phyloP scores from a whole-genome alignment of 2,329 filamentous ascomycete genomes.

The Aspergillus carbonarius region DNA sequence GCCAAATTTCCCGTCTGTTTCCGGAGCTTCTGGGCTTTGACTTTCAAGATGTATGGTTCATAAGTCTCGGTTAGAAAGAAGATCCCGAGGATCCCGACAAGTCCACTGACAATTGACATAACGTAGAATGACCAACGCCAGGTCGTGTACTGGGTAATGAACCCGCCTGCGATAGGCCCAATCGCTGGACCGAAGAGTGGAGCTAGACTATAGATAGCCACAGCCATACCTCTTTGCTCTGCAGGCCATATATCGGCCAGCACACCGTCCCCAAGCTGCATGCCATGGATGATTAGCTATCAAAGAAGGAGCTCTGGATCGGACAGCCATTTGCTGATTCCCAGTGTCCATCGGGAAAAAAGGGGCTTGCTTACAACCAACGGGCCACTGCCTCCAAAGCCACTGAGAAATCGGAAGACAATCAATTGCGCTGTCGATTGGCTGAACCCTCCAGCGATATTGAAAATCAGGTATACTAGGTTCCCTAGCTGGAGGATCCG shows the following conservation, averaged over 20 bases:
- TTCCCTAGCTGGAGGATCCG: slow-evolving; percentile 16
- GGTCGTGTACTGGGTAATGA: slow-evolving; percentile 50
- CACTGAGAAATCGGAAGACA: slow-evolving; percentile 58
- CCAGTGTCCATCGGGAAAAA: no score
- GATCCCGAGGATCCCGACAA: slow-evolving; percentile 60
- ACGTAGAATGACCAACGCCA: slow-evolving; percentile 45
- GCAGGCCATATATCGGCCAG: slow-evolving; percentile 51
- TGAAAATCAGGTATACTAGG: slow-evolving; percentile 17
- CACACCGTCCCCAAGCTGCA: slow-evolving; percentile 38
- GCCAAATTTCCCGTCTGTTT: background rate
- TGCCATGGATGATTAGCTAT: slow-evolving; percentile 39
- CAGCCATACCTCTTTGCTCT: slow-evolving; percentile 1
- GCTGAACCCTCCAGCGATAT: slow-evolving; percentile 36
- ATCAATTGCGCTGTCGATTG: slow-evolving; percentile 36
- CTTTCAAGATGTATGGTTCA: slow-evolving; percentile 56
- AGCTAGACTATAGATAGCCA: slow-evolving; percentile 1
- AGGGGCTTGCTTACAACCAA: slow-evolving; percentile 8
- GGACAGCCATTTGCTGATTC: no score
- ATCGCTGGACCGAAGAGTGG: slow-evolving; percentile 25
- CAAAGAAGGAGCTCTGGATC: no score
- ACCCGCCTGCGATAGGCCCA: slow-evolving; percentile 64
- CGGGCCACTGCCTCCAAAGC: slow-evolving; percentile 55
- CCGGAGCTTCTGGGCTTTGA: slow-evolving; percentile 49
- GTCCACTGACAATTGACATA: slow-evolving; percentile 58
- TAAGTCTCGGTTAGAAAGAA: slow-evolving; percentile 62